Percentiles rank a stretch among this genome's conserved stretches.
Evolutionary conservation across 495 filamentous ascomycete species (phyloP).

Genomic region (Daldinia caldariorum): DNA sequence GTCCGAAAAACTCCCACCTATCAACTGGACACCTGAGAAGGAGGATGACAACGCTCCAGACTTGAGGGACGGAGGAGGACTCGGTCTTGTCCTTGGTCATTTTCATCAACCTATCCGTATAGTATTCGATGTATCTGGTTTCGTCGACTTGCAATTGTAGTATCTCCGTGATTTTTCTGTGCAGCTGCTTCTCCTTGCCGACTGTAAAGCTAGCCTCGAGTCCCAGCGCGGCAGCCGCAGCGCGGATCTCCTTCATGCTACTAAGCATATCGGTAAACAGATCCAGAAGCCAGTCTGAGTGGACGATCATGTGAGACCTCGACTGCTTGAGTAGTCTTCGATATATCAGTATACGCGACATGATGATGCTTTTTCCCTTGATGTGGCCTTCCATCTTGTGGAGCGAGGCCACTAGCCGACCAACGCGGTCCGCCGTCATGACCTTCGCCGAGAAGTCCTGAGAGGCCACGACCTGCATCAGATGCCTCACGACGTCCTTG

Average conservation of each 20-base stretch:
- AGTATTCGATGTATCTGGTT: conserved; percentile 68
- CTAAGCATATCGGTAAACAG: conserved; percentile 84
- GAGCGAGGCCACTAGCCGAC: conserved; percentile 72
- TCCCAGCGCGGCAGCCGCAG: conserved; percentile 77
- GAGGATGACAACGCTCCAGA: conserved; percentile 85
- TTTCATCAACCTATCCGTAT: conserved; percentile 71
- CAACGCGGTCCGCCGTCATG: conserved; percentile 74
- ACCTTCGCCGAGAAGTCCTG: conserved; percentile 79
- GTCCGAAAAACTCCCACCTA: conserved; percentile 74
- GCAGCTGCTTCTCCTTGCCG: conserved; percentile 71
- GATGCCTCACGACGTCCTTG: conserved; percentile 79
- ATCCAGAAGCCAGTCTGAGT: conserved; percentile 79
- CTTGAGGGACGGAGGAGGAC: conserved; percentile 75
- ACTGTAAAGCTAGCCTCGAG: conserved; percentile 69
- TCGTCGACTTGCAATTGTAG: conserved; percentile 68
- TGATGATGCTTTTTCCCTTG: conserved; percentile 78
- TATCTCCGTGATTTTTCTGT: conserved; percentile 70
- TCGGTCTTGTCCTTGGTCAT: conserved; percentile 75
- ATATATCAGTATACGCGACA: conserved; percentile 79
- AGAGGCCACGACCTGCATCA: conserved; percentile 78
- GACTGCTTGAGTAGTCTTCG: conserved; percentile 75
- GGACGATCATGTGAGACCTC: conserved; percentile 69
- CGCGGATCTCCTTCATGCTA: conserved; percentile 75
- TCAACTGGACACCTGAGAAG: conserved; percentile 75
- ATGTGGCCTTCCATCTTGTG: conserved; percentile 76